Evolutionary conservation across 1,284 basidiomycete species (phyloP).

Genomic region (Ceratobasidium sp.): DNA sequence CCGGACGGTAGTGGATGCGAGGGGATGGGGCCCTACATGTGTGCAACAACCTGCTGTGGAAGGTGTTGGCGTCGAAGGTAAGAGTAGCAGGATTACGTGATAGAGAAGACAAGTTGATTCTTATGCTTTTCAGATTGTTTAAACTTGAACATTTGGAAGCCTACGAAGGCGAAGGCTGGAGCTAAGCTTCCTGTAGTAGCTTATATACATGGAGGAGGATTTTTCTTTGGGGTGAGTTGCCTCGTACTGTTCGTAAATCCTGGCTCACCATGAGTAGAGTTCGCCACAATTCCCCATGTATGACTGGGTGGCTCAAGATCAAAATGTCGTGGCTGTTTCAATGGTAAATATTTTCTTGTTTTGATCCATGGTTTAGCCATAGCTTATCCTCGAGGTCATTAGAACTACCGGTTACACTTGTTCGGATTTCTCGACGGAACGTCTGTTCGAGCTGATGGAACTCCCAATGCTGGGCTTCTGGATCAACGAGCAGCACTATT

Average conservation of each 20-base stretch:
- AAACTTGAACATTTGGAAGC: conserved; percentile 60
- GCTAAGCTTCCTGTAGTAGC: conserved; percentile 68
- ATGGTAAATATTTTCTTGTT: conserved; percentile 52
- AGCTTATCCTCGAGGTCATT: not conserved
- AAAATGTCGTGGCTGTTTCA: conserved; percentile 64
- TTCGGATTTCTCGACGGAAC: conserved; percentile 65
- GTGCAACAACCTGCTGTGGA: conserved; percentile 38
- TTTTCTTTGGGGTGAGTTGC: conserved; percentile 40
- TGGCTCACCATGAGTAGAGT: conserved; percentile 49
- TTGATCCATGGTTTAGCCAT: not conserved
- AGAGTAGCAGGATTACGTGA: not conserved
- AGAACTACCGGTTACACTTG: conserved; percentile 63
- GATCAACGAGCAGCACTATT: conserved; percentile 62
- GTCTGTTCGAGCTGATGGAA: conserved; percentile 52
- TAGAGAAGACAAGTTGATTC: not conserved
- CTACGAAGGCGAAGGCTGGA: conserved; percentile 50
- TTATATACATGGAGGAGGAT: conserved; percentile 74
- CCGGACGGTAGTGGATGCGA: conserved; percentile 44
- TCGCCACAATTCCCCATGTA: conserved; percentile 64
- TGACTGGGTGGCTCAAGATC: conserved; percentile 59
- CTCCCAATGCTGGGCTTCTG: conserved; percentile 68
- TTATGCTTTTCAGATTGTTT: conserved; percentile 57
- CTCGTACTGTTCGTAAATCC: not conserved
- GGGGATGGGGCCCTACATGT: conserved; percentile 33
- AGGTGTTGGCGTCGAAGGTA: conserved; percentile 31